Conservation (phyloP, 495 filamentous ascomycete genomes). For the Tuber indicum region DNA sequence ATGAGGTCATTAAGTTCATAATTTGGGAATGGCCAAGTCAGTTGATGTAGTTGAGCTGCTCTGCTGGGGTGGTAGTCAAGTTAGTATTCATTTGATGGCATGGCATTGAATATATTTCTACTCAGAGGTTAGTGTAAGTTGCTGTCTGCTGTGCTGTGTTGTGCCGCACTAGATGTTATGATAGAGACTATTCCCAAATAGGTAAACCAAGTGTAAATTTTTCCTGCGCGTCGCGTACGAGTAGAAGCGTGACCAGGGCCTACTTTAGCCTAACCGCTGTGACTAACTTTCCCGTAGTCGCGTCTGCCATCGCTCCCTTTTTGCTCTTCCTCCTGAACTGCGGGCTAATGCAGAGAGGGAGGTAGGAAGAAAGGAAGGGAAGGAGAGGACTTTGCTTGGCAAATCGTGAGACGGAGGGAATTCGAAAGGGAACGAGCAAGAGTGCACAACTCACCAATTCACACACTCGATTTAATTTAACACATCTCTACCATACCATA, state of each 20-base stretch:
- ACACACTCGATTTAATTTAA: neutral
- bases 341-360: neutral
- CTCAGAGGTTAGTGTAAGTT: neutral
- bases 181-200: neutral
- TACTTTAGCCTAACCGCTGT: neutral
- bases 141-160: neutral
- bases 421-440: neutral
- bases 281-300: neutral
- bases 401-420: neutral
- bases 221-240: neutral
- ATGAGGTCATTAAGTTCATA: neutral
- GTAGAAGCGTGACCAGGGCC: neutral
- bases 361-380: neutral
- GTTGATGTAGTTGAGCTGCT: constrained; percentile 74
- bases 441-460: neutral
- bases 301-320: neutral
- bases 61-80: constrained; percentile 80
- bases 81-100: constrained; percentile 55
- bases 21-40: constrained; percentile 85
- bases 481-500: neutral
- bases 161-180: neutral
- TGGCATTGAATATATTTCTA: neutral
- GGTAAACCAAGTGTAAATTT: neutral
- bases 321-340: neutral
- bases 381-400: neutral